Percentiles rank a stretch among this genome's conserved stretches.
phyloP scores from a whole-genome alignment of 805 yeast genomes.

The Sungouiozyma ichnusensis region DNA sequence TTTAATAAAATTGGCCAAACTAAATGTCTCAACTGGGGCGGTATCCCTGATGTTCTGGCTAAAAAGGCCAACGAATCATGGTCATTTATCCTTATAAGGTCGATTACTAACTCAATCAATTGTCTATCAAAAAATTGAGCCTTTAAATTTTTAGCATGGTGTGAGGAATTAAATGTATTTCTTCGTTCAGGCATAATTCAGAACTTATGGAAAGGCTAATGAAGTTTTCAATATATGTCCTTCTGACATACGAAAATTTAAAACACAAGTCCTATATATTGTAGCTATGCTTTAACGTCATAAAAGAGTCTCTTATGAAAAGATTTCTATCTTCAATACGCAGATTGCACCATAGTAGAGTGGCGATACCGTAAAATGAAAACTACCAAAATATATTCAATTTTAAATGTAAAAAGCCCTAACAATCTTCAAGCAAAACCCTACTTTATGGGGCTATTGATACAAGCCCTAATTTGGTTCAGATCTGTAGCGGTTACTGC shows the following conservation, averaged over 20 bases:
- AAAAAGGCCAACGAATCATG: conserved; percentile 67
- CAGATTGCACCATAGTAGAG: too few relatives aligned
- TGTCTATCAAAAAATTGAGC: conserved; percentile 21
- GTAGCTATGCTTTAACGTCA: neutral
- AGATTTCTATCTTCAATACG: too few relatives aligned
- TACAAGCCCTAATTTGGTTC: too few relatives aligned
- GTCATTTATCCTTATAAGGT: conserved; percentile 48
- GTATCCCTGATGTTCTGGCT: conserved; percentile 77
- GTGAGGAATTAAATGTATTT: conserved; percentile 7
- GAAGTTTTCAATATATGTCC: neutral
- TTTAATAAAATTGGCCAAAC: conserved; percentile 80
- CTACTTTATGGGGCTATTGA: too few relatives aligned
- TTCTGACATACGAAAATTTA: too few relatives aligned
- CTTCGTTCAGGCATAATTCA: neutral
- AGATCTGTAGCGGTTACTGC: too few relatives aligned
- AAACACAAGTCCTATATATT: neutral
- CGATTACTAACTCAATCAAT: conserved; percentile 40
- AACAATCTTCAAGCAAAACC: too few relatives aligned
- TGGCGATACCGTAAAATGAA: too few relatives aligned
- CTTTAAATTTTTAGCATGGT: conserved; percentile 21
- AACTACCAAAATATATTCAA: too few relatives aligned
- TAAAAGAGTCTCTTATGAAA: too few relatives aligned
- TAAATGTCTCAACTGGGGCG: conserved; percentile 63
- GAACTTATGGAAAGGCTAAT: neutral
- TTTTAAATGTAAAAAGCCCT: too few relatives aligned